These are phyloP conservation scores for Pyrenochaeta sp. DNA, from an alignment of 2,329 filamentous ascomycete species.

Conservation along the genomic window DNA sequence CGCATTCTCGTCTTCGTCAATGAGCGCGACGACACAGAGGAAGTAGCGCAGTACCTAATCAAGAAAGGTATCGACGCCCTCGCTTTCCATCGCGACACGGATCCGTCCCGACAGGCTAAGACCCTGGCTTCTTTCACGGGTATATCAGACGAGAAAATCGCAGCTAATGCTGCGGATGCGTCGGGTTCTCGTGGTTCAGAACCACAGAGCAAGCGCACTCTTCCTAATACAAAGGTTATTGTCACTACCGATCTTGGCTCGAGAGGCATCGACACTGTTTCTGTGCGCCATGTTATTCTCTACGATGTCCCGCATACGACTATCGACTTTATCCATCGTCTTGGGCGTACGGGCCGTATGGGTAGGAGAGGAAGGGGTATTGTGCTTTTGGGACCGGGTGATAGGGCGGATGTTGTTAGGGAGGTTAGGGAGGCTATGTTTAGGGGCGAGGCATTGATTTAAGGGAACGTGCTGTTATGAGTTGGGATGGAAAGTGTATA, in stretches of 20 bases:
- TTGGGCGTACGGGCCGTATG: constrained; percentile 92
- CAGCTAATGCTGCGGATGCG: constrained; percentile 3
- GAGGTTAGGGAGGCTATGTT: constrained; percentile 84
- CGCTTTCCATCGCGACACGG: constrained; percentile 84
- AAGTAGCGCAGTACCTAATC: constrained; percentile 79
- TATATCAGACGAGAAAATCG: constrained; percentile 8
- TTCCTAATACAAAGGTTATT: constrained; percentile 85
- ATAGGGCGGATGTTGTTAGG: constrained; percentile 86
- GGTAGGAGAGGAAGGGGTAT: constrained; percentile 87
- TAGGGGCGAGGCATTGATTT: constrained; percentile 60
- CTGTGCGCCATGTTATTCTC: constrained; percentile 88
- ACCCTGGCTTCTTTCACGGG: constrained; percentile 74
- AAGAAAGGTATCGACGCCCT: constrained; percentile 89
- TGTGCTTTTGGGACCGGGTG: constrained; percentile 87
- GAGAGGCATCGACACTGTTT: constrained; percentile 90
- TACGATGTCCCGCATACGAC: constrained; percentile 98
- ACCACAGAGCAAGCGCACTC: constrained; percentile 50
- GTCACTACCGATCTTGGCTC: constrained; percentile 95
- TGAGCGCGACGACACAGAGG: constrained; percentile 86
- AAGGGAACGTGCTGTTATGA: constrained; percentile 11
- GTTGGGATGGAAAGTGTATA: not conserved
- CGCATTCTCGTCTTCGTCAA: constrained; percentile 96
- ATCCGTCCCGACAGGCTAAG: constrained; percentile 78
- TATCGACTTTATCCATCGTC: constrained; percentile 96
- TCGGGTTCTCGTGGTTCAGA: constrained; percentile 5